Base-by-base conservation (phyloP, 495 filamentous ascomycete species). In the Aspergillus sclerotioniger region DNA sequence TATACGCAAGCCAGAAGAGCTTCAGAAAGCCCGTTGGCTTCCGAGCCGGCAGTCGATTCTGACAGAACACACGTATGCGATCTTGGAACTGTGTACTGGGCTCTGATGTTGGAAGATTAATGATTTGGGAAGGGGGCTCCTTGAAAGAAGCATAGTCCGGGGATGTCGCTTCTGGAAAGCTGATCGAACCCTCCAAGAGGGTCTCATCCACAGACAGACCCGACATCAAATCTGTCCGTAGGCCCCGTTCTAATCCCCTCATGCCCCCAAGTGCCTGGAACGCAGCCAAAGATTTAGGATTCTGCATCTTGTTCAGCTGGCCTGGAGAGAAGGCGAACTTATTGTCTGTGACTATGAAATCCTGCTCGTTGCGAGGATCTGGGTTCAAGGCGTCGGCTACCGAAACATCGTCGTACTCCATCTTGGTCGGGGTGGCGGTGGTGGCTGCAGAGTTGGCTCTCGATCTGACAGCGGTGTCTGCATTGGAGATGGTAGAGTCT, bases 1-100 rank as follows among this genome's bases (percentile, higher is more conserved):
- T 90, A 67, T 91, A 92, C 8, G 90, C 90, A 65, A 87, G 86
- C 90, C 90, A 95, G 67, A 92, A 86, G 33, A 93, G 62, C 62
- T 86, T 80, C 58, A 88, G 77, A 53, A 95, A 80, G 44, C 76
- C 84, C 56, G 90, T 88, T 29, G 87, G 82, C 63, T 92, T 88
- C 67, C 89, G 87, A 54, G 79, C 82, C 0, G 90, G 90, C 19
- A 95, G 67, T 51, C 83, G 71, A 62, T 95, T 95, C 67, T 90
- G 84, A 51, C 79, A 80, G 71, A 82, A 95, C 17, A 92, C 76
- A 33, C 87, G 81, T 64, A 87, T 86, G 55, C 90, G 79, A 61
- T 90, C 87, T 8, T 80, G 72, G 54, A 86, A 91, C 15, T 67
- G 68, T 1, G 65, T 61, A 19, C 65, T 71, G 28, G 51, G 49